A percentile compares a stretch with the other conserved stretches of the same genome.
Conservation (phyloP, 768 basidiomycete genomes). For the Pleurotus djamor region DNA sequence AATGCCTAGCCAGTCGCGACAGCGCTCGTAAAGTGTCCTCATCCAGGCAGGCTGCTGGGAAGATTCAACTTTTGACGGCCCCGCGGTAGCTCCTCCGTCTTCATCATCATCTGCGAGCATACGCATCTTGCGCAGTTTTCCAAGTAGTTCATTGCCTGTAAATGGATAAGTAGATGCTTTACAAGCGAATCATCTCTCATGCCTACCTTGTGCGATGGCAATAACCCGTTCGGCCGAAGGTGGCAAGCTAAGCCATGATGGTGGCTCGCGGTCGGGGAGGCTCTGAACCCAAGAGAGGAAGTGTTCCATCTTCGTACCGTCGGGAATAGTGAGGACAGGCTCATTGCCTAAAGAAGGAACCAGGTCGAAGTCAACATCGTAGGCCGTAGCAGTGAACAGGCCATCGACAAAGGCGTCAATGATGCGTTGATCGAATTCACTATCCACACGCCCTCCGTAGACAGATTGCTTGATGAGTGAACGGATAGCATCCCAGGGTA, state of each 20-base stretch:
- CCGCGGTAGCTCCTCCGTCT: slow-evolving; percentile 51
- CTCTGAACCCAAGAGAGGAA: slow-evolving; percentile 89
- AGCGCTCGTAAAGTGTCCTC: slow-evolving; percentile 78
- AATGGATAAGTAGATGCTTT: slow-evolving; percentile 8
- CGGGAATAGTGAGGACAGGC: slow-evolving; percentile 70
- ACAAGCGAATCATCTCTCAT: not conserved
- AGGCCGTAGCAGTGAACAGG: slow-evolving; percentile 84
- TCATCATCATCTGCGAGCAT: slow-evolving; percentile 88
- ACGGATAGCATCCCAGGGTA: slow-evolving; percentile 96
- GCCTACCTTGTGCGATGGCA: slow-evolving; percentile 83
- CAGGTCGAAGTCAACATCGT: slow-evolving; percentile 91
- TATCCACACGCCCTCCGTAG: slow-evolving; percentile 92
- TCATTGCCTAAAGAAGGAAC: slow-evolving; percentile 63
- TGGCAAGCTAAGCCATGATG: slow-evolving; percentile 92
- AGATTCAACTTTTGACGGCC: slow-evolving; percentile 59
- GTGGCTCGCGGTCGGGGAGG: slow-evolving; percentile 91
- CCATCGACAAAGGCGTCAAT: slow-evolving; percentile 91
- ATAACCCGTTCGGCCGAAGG: slow-evolving; percentile 92
- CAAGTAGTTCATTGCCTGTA: slow-evolving; percentile 76
- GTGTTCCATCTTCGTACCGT: slow-evolving; percentile 90
- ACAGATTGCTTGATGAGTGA: slow-evolving; percentile 94
- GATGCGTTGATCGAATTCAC: slow-evolving; percentile 91
- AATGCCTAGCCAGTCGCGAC: slow-evolving; percentile 77
- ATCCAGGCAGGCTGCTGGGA: slow-evolving; percentile 94
- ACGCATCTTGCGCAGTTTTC: slow-evolving; percentile 92